Conservation (phyloP, 1,284 basidiomycete genomes). For the Exobasidium cylindrosporum region DNA sequence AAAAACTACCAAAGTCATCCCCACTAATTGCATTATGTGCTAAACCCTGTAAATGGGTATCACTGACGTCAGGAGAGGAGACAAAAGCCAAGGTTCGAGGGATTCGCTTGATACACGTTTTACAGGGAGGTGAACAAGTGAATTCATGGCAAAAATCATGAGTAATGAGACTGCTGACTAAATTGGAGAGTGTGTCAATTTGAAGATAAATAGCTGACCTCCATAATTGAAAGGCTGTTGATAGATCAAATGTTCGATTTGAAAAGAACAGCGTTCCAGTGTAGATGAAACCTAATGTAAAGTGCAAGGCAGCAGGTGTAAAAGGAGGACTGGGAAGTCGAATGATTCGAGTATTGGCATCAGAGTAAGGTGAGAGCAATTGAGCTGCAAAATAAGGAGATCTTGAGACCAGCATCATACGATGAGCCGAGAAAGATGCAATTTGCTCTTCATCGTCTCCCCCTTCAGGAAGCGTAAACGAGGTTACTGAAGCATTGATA, state of each 20-base stretch:
- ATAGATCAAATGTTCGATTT: conserved; percentile 84
- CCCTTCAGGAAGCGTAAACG: conserved; percentile 28
- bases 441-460: conserved; percentile 19
- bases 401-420: conserved; percentile 84
- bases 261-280: conserved; percentile 90
- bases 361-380: conserved; percentile 66
- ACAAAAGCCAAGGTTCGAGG: conserved; percentile 42
- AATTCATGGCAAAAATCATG: conserved; percentile 49
- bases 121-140: conserved; percentile 41
- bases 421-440: conserved; percentile 74
- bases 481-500: conserved; percentile 33
- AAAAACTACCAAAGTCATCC: conserved; percentile 40
- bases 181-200: conserved; percentile 58
- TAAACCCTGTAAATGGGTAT: conserved; percentile 22
- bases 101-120: conserved; percentile 42
- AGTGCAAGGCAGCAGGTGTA: conserved; percentile 88
- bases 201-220: conserved; percentile 77
- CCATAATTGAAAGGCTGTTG: conserved; percentile 85
- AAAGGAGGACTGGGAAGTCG: conserved; percentile 69
- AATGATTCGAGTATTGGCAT: conserved; percentile 25
- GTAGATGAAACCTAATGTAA: conserved; percentile 89
- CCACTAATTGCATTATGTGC: conserved; percentile 35
- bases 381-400: conserved; percentile 80
- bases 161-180: conserved; percentile 35
- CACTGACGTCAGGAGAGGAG: conserved; percentile 34